Conservation (phyloP, 129 eudicot species). For the Ambrosia artemisiifolia region DNA sequence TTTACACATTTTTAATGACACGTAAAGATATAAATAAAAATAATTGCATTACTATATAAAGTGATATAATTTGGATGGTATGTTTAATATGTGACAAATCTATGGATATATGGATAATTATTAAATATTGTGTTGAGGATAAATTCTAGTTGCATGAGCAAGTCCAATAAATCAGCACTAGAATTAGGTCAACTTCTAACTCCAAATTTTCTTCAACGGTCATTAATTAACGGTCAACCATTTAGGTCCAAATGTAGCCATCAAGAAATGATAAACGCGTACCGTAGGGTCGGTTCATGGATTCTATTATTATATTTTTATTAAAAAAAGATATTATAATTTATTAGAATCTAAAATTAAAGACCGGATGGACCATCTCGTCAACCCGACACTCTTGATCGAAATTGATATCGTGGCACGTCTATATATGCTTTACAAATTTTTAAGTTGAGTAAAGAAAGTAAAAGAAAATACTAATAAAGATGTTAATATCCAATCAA, state of each 20-base stretch:
- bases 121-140: background rate
- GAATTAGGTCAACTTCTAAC: constrained; percentile 37
- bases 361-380: background rate
- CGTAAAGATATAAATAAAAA: no score
- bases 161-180: constrained; percentile 20
- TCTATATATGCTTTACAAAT: no score
- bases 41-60: no score
- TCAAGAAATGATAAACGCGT: constrained; percentile 2
- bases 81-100: background rate
- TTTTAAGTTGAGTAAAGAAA: no score
- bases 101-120: background rate
- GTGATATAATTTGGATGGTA: background rate
- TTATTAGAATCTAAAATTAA: background rate
- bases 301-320: background rate
- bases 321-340: background rate
- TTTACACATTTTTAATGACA: no score
- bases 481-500: no score
- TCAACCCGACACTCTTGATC: background rate
- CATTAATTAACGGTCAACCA: constrained; percentile 24
- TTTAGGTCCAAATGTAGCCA: constrained; percentile 24
- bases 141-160: background rate
- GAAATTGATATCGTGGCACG: background rate
- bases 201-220: constrained; percentile 6
- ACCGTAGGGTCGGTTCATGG: background rate
- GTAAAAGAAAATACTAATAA: no score